Evolutionary conservation across 768 basidiomycete genomes (phyloP).

Genomic region (Cystobasidium tubakii): DNA sequence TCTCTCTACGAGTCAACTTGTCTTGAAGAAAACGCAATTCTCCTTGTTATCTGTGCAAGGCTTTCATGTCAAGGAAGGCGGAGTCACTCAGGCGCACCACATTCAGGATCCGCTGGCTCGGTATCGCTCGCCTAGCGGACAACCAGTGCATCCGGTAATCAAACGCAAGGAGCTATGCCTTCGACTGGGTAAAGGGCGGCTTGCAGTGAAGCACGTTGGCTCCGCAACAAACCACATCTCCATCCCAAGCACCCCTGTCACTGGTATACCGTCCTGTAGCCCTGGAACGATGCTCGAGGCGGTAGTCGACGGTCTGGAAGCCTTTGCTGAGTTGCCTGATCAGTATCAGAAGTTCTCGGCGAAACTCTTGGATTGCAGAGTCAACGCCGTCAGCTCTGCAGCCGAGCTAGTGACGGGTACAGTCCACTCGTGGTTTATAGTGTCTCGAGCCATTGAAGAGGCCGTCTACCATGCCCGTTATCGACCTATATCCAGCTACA

Average conservation of each 20-base stretch:
- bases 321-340: background rate
- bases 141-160: background rate
- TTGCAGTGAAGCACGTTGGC: constrained; percentile 33
- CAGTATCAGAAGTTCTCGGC: background rate
- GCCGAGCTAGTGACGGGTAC: constrained; percentile 44
- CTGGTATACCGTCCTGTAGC: constrained; percentile 1
- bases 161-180: background rate
- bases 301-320: constrained; percentile 6
- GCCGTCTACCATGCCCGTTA: constrained; percentile 6
- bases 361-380: constrained; percentile 23
- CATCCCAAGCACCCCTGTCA: background rate
- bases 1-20: constrained; percentile 27
- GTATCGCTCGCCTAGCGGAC: background rate
- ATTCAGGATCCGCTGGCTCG: background rate
- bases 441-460: constrained; percentile 12
- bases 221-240: background rate
- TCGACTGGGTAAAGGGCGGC: background rate
- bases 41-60: background rate
- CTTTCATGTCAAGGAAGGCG: background rate
- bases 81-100: background rate
- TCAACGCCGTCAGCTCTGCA: constrained; percentile 42
- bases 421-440: constrained; percentile 41
- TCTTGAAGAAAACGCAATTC: constrained; percentile 12
- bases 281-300: constrained; percentile 37
- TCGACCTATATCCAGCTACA: background rate